phyloP scores from a whole-genome alignment of 208 protist genomes.

The Crithidia fasciculata region DNA sequence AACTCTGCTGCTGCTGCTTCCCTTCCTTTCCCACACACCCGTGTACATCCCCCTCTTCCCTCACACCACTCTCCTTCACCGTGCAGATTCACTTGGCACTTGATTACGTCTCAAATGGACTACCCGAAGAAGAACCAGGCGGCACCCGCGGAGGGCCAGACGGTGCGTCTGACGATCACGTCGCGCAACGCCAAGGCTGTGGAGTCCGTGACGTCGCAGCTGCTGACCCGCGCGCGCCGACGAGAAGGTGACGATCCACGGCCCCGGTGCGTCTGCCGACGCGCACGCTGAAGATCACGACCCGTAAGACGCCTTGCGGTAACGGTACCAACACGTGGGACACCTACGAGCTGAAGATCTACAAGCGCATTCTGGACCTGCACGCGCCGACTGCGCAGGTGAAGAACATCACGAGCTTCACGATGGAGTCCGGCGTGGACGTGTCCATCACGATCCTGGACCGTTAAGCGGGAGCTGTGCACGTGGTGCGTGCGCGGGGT shows the following conservation, averaged over 20 bases:
- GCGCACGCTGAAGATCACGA: slow-evolving; percentile 97
- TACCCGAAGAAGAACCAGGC: slow-evolving; percentile 80
- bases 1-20: neutral
- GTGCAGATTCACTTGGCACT: slow-evolving; percentile 43
- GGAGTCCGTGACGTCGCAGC: slow-evolving; percentile 97
- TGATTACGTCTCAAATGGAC: slow-evolving; percentile 85
- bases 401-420: slow-evolving; percentile 93
- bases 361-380: slow-evolving; percentile 99
- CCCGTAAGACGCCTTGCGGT: slow-evolving; percentile 99
- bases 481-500: neutral
- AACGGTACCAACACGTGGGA: slow-evolving; percentile 99
- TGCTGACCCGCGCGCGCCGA: slow-evolving; percentile 95
- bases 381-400: slow-evolving; percentile 88
- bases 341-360: slow-evolving; percentile 99
- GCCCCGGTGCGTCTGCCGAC: slow-evolving; percentile 98
- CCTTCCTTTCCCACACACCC: neutral
- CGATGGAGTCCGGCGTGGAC: slow-evolving; percentile 87
- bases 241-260: slow-evolving; percentile 96
- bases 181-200: slow-evolving; percentile 95
- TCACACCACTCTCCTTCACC: slow-evolving; percentile 8
- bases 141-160: slow-evolving; percentile 63
- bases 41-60: neutral
- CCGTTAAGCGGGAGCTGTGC: slow-evolving; percentile 20
- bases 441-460: slow-evolving; percentile 88
- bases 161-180: slow-evolving; percentile 98